A percentile compares a stretch with the other conserved stretches of the same genome.
Evolutionary conservation across 495 filamentous ascomycete species (phyloP).

Genomic region (Trichoderma parareesei): DNA sequence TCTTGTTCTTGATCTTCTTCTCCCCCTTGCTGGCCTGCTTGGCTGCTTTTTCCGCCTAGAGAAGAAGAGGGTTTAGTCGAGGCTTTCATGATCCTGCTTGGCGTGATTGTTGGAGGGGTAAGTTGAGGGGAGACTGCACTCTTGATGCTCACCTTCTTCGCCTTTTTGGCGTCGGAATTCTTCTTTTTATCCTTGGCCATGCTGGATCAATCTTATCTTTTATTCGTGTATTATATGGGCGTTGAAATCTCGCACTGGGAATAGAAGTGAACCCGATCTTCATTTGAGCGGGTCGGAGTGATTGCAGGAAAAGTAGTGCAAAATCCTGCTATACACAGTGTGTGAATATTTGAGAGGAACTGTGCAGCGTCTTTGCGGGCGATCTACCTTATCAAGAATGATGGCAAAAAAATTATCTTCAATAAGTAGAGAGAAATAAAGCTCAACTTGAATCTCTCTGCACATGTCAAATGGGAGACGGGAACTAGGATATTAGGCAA

Average conservation of each 20-base stretch:
- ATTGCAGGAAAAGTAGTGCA: not conserved
- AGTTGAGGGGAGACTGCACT: not conserved
- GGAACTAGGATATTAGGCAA: too few relatives aligned
- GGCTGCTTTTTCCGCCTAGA: slow-evolving; percentile 13
- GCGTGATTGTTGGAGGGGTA: slow-evolving; percentile 1
- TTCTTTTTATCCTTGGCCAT: slow-evolving; percentile 15
- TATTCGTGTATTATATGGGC: not conserved
- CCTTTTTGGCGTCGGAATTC: slow-evolving; percentile 11
- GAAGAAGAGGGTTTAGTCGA: not conserved
- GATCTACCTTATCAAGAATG: not conserved
- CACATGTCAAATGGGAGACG: too few relatives aligned
- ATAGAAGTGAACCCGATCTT: not conserved
- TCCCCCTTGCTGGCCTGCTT: slow-evolving; percentile 14
- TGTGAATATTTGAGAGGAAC: not conserved
- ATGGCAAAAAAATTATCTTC: not conserved
- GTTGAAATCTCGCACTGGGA: not conserved
- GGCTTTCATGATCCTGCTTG: not conserved
- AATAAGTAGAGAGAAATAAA: not conserved
- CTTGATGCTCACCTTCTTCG: slow-evolving; percentile 9
- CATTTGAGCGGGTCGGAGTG: not conserved
- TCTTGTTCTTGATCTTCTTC: slow-evolving; percentile 19
- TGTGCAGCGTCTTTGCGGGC: not conserved
- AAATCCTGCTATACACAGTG: not conserved
- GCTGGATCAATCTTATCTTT: not conserved
- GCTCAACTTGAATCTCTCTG: too few relatives aligned